Evolutionary conservation across 495 filamentous ascomycete genomes (phyloP).

Genomic region (Aspergillus cavernicola): DNA sequence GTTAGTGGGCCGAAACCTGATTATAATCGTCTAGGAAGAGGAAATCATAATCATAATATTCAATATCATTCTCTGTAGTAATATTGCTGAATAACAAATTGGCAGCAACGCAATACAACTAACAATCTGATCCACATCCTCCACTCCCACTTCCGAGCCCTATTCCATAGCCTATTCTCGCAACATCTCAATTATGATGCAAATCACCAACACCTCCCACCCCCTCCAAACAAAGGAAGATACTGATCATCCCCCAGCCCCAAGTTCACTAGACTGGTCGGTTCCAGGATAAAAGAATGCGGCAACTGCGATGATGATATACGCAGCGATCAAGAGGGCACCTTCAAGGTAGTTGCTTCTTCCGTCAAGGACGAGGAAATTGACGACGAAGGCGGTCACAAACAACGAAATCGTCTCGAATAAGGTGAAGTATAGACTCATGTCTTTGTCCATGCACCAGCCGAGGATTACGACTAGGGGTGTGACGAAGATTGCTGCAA

Average conservation of each 20-base stretch:
- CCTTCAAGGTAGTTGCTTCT: constrained; percentile 88
- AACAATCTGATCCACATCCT: too few species aligned
- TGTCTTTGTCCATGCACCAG: constrained; percentile 76
- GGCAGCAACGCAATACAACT: too few species aligned
- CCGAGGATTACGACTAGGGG: constrained; percentile 86
- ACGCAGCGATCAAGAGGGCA: constrained; percentile 73
- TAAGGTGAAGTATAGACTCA: constrained; percentile 87
- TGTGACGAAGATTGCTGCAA: constrained; percentile 80
- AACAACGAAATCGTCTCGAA: constrained; percentile 89
- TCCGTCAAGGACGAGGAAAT: constrained; percentile 85
- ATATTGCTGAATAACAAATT: too few species aligned
- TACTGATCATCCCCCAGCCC: constrained; percentile 2
- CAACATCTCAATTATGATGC: too few species aligned
- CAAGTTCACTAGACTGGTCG: constrained; percentile 25
- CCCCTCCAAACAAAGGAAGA: too few species aligned
- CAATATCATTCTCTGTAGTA: too few species aligned
- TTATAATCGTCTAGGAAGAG: too few species aligned
- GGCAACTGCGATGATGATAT: constrained; percentile 53
- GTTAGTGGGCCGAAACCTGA: too few species aligned
- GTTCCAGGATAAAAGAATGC: constrained; percentile 37
- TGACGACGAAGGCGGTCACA: constrained; percentile 82
- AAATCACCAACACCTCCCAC: not conserved
- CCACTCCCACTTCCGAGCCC: too few species aligned
- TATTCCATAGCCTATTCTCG: too few species aligned
- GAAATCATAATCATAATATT: too few species aligned